Evolutionary conservation across 129 eudicot genomes (phyloP), one percentile per base, ranked within the genome.

Genomic region (Oenanthe sinensis): DNA sequence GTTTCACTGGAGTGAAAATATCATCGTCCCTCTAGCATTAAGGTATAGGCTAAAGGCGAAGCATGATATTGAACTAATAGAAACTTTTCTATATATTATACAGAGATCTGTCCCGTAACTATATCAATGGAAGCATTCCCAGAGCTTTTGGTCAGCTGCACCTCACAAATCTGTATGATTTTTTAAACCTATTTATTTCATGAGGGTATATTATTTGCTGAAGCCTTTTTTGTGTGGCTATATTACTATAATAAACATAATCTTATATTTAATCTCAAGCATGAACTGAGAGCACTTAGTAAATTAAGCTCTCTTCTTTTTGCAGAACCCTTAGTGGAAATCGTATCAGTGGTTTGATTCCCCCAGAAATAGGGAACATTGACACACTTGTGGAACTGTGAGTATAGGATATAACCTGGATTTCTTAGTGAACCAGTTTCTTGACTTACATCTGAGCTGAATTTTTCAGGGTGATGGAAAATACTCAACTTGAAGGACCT

Each of bases 41-140:
- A n/a, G n/a, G n/a, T n/a, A n/a, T n/a, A n/a, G n/a, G n/a, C n/a
- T n/a, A n/a, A n/a, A n/a, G n/a, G n/a, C n/a, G n/a, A n/a, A n/a
- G n/a, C n/a, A n/a, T n/a, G n/a, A n/a, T n/a, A n/a, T n/a, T n/a
- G n/a, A n/a, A n/a, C n/a, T n/a, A n/a, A n/a, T n/a, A n/a, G n/a
- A n/a, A n/a, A n/a, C n/a, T n/a, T n/a, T n/a, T 17, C n/a, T 72
- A 8, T 22, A 0, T 43, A 9, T 42, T n/a, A 11, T 24, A 43
- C 96, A 93, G 98, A 71, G 98, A 94, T 77, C 83, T 94, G 47
- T 37, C 93, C 73, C 91, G 88, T 33, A 94, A 91, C 85, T 89
- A 88, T 85, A 28, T 94, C 24, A 84, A 79, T 81, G 98, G 98
- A 78, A 72, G 93, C n/a, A 88, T 94, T 83, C 98, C 98, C 3